Evolutionary conservation across 2,329 filamentous ascomycete genomes (phyloP).

Genomic region (Diaporthe australafricana): DNA sequence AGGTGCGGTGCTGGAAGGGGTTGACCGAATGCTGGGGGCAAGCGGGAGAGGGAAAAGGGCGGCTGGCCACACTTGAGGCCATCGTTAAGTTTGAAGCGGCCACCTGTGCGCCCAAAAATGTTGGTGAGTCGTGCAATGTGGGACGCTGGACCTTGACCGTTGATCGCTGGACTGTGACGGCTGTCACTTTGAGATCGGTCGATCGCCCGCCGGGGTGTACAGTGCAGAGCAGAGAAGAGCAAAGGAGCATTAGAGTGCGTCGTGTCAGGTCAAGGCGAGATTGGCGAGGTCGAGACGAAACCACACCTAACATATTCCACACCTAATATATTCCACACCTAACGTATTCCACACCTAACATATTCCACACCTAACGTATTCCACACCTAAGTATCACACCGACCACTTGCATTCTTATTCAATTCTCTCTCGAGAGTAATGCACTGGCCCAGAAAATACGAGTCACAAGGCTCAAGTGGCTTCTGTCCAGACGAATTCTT

Average conservation of each 20-base stretch:
- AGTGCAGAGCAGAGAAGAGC: background rate
- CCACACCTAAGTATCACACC: too few species aligned
- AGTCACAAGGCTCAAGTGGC: too few species aligned
- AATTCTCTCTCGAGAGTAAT: too few species aligned
- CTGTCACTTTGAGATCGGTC: conserved; percentile 12
- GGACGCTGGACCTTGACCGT: background rate
- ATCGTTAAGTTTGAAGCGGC: conserved; percentile 4
- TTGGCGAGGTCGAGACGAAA: background rate
- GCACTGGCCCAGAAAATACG: too few species aligned
- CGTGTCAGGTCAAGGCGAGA: background rate
- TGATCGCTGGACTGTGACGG: background rate
- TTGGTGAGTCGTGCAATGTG: conserved; percentile 4
- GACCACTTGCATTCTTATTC: too few species aligned
- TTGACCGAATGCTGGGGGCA: background rate
- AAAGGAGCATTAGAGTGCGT: conserved; percentile 14
- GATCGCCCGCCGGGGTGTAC: background rate
- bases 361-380: too few species aligned
- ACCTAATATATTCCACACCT: too few species aligned
- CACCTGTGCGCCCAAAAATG: background rate
- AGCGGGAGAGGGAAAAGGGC: background rate
- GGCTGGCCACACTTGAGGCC: conserved; percentile 17
- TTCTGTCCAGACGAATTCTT: too few species aligned
- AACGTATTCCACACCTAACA: too few species aligned
- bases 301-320: too few species aligned
- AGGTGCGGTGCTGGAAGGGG: background rate